Evolutionary conservation across 176 grass and related monocot species (phyloP), one percentile per base, ranked within the genome.

Genomic region (Oryza australiensis): DNA sequence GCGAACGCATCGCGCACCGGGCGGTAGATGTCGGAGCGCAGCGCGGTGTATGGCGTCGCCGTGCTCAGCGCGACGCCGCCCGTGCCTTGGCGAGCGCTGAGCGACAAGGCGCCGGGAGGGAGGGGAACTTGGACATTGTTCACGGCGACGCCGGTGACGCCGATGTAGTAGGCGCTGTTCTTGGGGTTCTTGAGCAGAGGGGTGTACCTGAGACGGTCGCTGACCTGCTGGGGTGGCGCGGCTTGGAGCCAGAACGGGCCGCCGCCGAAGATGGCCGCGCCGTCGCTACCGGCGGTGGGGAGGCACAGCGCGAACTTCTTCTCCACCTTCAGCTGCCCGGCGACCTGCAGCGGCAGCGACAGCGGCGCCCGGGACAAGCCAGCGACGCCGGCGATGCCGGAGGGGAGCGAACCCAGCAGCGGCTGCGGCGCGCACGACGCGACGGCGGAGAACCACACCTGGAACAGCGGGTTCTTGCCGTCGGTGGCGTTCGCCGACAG

Each of bases 161-260:
- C 0, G 62, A 93, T 60, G 81, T 91, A 93, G 87, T 88, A 93
- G 20, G 74, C 86, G 27, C 73, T 66, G 85, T 85, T 88, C 15
- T 12, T 70, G 27, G 82, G 86, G 37, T 87, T 85, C 24, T 63
- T 84, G 49, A 97, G 9, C 28, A 91, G 45, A 0, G 81, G 42
- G 10, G 86, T 91, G 82, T 91, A 85, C 38, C 18, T 32, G 43
- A 92, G 72, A 38, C 5, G 40, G 22, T 77, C 80, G 51, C 53
- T 64, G 20, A 86, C 72, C 59, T 90, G 78, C 0, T 40, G 53
- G 1, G 74, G 59, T 12, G 16, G 32, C 62, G 55, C 16, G 0
- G 77, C 70, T 0, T 34, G 35, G 37, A 89, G 75, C 60, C 74
- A 33, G 81, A 80, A 81, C 49, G 76, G 82, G 0, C 85, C 71